Conservation (phyloP, 306 rosid genomes). For the Gynostemma pentaphyllum region DNA sequence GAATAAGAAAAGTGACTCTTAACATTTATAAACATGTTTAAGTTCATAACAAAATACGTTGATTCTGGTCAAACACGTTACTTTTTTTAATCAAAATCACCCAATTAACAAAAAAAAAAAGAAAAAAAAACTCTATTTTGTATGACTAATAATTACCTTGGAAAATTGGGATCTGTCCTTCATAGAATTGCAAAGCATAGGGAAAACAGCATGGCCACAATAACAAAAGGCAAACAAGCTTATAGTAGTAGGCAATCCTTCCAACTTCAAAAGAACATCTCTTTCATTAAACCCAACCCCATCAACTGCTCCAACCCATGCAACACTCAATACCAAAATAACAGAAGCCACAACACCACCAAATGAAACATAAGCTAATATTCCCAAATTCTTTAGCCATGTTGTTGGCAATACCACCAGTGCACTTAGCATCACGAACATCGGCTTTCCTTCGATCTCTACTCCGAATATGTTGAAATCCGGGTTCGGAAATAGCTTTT, state of each 20-base stretch:
- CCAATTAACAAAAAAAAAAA: no score
- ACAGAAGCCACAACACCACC: slow-evolving; percentile 53
- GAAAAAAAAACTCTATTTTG: no score
- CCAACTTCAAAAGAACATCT: slow-evolving; percentile 19
- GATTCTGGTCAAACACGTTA: no score
- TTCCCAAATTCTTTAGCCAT: slow-evolving; percentile 46
- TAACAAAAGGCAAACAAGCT: slow-evolving; percentile 52
- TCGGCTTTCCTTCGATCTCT: slow-evolving; percentile 23
- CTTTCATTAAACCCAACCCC: slow-evolving; percentile 41
- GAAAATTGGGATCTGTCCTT: slow-evolving; percentile 36
- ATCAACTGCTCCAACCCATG: slow-evolving; percentile 46
- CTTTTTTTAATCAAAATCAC: no score
- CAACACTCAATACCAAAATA: slow-evolving; percentile 28
- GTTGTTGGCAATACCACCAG: slow-evolving; percentile 51
- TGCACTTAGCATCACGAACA: slow-evolving; percentile 36
- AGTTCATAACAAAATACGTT: no score
- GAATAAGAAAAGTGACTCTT: no score
- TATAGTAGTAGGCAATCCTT: slow-evolving; percentile 30
- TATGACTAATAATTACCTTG: slow-evolving; percentile 36
- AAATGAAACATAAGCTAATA: slow-evolving; percentile 47
- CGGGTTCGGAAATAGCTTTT: slow-evolving; percentile 36
- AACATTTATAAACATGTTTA: no score
- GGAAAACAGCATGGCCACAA: slow-evolving; percentile 55
- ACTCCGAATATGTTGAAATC: slow-evolving; percentile 27
- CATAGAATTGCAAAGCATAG: slow-evolving; percentile 54